A percentile compares a stretch with the other conserved stretches of the same genome.
phyloP scores from a whole-genome alignment of 2,329 filamentous ascomycete genomes.

The Penicillium sp. region DNA sequence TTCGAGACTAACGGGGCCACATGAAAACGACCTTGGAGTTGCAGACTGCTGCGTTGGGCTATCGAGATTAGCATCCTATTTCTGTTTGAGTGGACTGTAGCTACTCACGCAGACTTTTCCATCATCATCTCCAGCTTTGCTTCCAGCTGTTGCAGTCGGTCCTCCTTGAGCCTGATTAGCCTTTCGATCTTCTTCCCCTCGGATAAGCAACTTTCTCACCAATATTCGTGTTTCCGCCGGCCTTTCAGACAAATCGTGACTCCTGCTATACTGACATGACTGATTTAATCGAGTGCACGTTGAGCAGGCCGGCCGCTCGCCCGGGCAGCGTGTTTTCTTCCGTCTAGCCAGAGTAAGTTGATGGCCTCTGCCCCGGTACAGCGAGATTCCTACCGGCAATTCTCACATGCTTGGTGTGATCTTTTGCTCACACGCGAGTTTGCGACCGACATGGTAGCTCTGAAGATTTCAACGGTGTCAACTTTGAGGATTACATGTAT shows the following conservation, averaged over 20 bases:
- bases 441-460: conserved; percentile 1
- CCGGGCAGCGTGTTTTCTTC: conserved; percentile 55
- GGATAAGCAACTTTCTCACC: not conserved
- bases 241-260: conserved; percentile 32
- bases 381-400: conserved; percentile 14
- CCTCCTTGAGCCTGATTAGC: conserved; percentile 39
- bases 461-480: not conserved
- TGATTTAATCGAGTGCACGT: conserved; percentile 53
- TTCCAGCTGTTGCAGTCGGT: conserved; percentile 51
- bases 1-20: conserved; percentile 3
- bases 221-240: conserved; percentile 3
- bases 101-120: conserved; percentile 40
- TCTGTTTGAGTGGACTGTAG: too few relatives aligned
- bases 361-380: not conserved
- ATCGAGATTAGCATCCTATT: conserved; percentile 3
- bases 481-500: too few relatives aligned
- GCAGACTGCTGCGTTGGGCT: conserved; percentile 14
- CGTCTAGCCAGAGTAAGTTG: conserved; percentile 31
- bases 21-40: conserved; percentile 12
- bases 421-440: conserved; percentile 21
- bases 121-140: conserved; percentile 54
- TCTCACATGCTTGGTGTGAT: conserved; percentile 22
- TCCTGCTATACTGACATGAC: conserved; percentile 44
- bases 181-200: not conserved
- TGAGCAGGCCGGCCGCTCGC: conserved; percentile 54